Evolutionary conservation across 352 stramenopile genomes (phyloP), one percentile per base, ranked within the genome.

Genomic region (Hyphochytrium catenoides): DNA sequence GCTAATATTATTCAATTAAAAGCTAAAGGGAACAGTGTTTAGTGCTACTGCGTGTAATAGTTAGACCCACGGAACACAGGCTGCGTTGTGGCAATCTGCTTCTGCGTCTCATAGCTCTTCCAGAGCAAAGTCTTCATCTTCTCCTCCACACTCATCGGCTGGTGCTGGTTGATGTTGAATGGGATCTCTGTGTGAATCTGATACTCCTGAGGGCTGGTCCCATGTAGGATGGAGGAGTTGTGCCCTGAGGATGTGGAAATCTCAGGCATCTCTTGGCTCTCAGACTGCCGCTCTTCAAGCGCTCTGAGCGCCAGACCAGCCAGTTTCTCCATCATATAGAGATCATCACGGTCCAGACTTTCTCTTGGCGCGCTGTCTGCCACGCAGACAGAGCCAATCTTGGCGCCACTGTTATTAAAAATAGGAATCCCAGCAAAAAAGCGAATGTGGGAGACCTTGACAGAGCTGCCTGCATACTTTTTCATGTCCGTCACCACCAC

Each of bases 341-440:
- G 59, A 35, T 57, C 72, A 38, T 57, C 75, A 18, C 61, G 50
- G 15, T 62, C 66, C 7, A 79, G 57, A 17, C 57, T 66, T 33
- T 74, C 60, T n/a, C 66, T 62, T 51, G 76, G 76, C 39, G 56
- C 55, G 12, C 61, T 49, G 45, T 79, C 66, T 4, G 66, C 66
- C 9, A 79, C 66, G 22, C 66, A 79, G 14, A 79, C 56, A 44
- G 74, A 75, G 3, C 66, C 66, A 11, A 76, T 56, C 27, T 74
- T 68, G 44, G 70, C 61, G 29, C 52, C 57, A 6, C 49, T 55
- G 14, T 60, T 59, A 22, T 59, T 72, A 51, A 76, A 75, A 48
- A 79, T 76, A 25, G 62, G 62, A 18, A 59, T 72, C 9, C 66
- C 66, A 0, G 66, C 66, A 14, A 79, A 79, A 46, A 75, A 79